Percentiles rank a stretch among this genome's conserved stretches.
Evolutionary conservation across 352 stramenopile genomes (phyloP).

Genomic region (Hyaloperonospora brassicae): DNA sequence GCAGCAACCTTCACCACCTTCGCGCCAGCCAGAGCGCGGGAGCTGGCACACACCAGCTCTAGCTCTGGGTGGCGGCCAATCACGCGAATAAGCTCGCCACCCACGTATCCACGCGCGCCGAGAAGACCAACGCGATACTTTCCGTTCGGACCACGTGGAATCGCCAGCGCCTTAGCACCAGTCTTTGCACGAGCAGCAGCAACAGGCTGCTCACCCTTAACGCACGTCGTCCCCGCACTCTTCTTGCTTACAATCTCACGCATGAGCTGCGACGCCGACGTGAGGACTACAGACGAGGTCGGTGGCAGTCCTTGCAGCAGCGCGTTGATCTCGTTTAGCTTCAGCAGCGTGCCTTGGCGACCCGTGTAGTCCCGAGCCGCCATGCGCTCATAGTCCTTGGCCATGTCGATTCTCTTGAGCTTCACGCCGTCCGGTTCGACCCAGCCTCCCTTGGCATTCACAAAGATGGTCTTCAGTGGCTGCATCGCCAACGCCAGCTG

Average conservation of each 20-base stretch:
- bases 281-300: constrained; percentile 79
- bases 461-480: constrained; percentile 85
- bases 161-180: constrained; percentile 9
- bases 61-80: constrained; percentile 70
- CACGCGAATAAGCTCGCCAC: constrained; percentile 78
- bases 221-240: constrained; percentile 79
- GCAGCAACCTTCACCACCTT: constrained; percentile 71
- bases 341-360: constrained; percentile 85
- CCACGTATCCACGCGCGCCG: constrained; percentile 80
- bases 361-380: constrained; percentile 78
- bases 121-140: constrained; percentile 82
- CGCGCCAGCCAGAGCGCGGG: constrained; percentile 63
- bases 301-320: constrained; percentile 68
- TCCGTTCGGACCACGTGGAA: constrained; percentile 20
- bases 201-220: constrained; percentile 38
- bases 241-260: constrained; percentile 82
- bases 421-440: constrained; percentile 82
- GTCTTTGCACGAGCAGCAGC: constrained; percentile 13
- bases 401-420: constrained; percentile 77
- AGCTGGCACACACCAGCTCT: constrained; percentile 79
- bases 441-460: constrained; percentile 85
- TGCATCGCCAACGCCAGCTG: constrained; percentile 76
- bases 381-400: constrained; percentile 71
- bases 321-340: constrained; percentile 87
- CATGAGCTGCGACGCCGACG: constrained; percentile 69